These are phyloP conservation scores for Thielaviopsis musarum DNA, from an alignment of 2,329 filamentous ascomycete species.

Conservation along the genomic window DNA sequence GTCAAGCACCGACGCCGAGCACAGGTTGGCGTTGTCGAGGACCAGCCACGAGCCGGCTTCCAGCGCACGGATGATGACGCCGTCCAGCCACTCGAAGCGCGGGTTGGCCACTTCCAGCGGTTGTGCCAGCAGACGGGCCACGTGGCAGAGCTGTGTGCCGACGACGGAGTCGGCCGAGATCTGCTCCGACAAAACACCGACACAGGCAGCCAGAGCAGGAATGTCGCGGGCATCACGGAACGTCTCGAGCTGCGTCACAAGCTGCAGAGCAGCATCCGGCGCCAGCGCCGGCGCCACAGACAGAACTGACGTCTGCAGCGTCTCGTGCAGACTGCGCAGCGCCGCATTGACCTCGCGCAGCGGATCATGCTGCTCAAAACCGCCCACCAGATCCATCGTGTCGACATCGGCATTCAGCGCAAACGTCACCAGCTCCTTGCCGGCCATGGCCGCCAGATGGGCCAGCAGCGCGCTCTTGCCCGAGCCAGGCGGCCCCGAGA, in stretches of 20 bases:
- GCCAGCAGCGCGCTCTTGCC: constrained; percentile 73
- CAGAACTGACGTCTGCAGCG: constrained; percentile 35
- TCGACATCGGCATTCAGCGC: constrained; percentile 90
- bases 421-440: constrained; percentile 63
- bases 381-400: constrained; percentile 91
- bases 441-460: constrained; percentile 63
- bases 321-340: constrained; percentile 31
- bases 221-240: constrained; percentile 18
- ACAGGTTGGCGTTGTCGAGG: constrained; percentile 93
- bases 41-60: constrained; percentile 82
- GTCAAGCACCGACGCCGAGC: constrained; percentile 86
- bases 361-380: constrained; percentile 87
- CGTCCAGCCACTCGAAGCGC: constrained; percentile 91
- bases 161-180: constrained; percentile 30
- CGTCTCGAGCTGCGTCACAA: constrained; percentile 34
- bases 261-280: constrained; percentile 28
- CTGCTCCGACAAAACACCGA: constrained; percentile 24
- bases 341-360: constrained; percentile 49
- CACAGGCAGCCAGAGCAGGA: constrained; percentile 21
- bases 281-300: constrained; percentile 29
- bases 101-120: constrained; percentile 49
- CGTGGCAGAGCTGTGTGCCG: constrained; percentile 28
- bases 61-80: constrained; percentile 74
- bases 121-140: constrained; percentile 32
- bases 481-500: constrained; percentile 70